A percentile compares a stretch with the other conserved stretches of the same genome.
These are phyloP conservation scores for Calocybe indica DNA, from an alignment of 768 basidiomycete genomes.

Conservation along the genomic window DNA sequence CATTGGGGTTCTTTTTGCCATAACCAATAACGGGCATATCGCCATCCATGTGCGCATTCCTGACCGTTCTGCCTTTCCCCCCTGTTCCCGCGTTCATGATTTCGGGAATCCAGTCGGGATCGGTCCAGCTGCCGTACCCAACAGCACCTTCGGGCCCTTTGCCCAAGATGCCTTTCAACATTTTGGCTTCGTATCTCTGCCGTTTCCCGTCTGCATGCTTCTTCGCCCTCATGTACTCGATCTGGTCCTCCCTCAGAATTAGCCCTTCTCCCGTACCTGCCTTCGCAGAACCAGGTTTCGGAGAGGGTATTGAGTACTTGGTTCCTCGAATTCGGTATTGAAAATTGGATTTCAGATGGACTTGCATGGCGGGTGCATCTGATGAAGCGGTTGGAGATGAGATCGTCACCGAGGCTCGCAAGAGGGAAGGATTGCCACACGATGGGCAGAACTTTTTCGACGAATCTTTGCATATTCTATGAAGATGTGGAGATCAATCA, in stretches of 20 bases:
- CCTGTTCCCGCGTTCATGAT: slow-evolving; percentile 62
- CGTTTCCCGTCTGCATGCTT: slow-evolving; percentile 68
- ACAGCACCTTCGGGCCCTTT: slow-evolving; percentile 40
- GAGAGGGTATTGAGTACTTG: slow-evolving; percentile 86
- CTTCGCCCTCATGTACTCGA: slow-evolving; percentile 79
- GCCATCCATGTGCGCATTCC: slow-evolving; percentile 46
- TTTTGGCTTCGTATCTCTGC: slow-evolving; percentile 71
- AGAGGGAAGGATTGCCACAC: slow-evolving; percentile 87
- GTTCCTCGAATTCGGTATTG: slow-evolving; percentile 91
- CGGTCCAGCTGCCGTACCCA: slow-evolving; percentile 79
- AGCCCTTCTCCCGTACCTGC: slow-evolving; percentile 75
- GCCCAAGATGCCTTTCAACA: slow-evolving; percentile 58
- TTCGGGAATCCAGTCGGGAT: slow-evolving; percentile 91
- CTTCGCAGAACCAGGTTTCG: slow-evolving; percentile 86
- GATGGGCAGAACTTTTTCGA: slow-evolving; percentile 97
- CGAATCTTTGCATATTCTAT: slow-evolving; percentile 90
- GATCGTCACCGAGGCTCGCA: slow-evolving; percentile 89
- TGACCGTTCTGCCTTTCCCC: slow-evolving; percentile 62
- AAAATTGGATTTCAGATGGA: slow-evolving; percentile 95
- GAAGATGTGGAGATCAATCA: not conserved
- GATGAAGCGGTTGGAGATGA: slow-evolving; percentile 54
- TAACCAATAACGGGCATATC: slow-evolving; percentile 82
- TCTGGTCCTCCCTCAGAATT: slow-evolving; percentile 90
- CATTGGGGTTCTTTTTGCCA: slow-evolving; percentile 89
- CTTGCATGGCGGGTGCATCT: slow-evolving; percentile 66